phyloP scores from a whole-genome alignment of 148 eudicot species.

The Selenicereus undatus region DNA sequence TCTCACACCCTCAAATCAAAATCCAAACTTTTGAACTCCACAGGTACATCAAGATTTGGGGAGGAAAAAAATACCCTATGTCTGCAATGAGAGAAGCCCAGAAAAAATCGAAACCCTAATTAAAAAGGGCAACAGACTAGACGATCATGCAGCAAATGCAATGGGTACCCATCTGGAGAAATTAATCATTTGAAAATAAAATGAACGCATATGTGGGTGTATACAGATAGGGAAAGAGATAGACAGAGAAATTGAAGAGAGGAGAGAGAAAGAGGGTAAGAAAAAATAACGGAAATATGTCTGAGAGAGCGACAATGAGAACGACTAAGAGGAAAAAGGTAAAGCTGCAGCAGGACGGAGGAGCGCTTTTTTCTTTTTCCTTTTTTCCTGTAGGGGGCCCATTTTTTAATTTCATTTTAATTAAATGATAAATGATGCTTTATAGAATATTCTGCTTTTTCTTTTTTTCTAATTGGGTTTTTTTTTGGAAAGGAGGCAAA shows the following conservation, averaged over 20 bases:
- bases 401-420: not conserved
- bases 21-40: not conserved
- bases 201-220: constrained; percentile 17
- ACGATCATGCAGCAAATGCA: constrained; percentile 15
- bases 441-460: not conserved
- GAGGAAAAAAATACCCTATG: constrained; percentile 28
- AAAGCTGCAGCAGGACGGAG: not conserved
- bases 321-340: not conserved
- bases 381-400: not conserved
- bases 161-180: not conserved
- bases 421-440: not conserved
- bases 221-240: constrained; percentile 9
- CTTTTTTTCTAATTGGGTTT: too few relatives aligned
- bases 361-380: not conserved
- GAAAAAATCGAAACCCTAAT: constrained; percentile 26
- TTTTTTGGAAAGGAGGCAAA: too few relatives aligned
- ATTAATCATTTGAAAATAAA: not conserved
- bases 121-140: constrained; percentile 12
- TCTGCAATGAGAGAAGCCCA: not conserved
- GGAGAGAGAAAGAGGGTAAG: constrained; percentile 18
- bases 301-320: constrained; percentile 1
- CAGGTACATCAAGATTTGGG: constrained; percentile 11
- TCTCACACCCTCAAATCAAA: not conserved
- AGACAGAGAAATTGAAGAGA: constrained; percentile 12
- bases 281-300: constrained; percentile 19